Conservation (phyloP, 148 eudicot genomes). For the Chenopodium berlandieri region DNA sequence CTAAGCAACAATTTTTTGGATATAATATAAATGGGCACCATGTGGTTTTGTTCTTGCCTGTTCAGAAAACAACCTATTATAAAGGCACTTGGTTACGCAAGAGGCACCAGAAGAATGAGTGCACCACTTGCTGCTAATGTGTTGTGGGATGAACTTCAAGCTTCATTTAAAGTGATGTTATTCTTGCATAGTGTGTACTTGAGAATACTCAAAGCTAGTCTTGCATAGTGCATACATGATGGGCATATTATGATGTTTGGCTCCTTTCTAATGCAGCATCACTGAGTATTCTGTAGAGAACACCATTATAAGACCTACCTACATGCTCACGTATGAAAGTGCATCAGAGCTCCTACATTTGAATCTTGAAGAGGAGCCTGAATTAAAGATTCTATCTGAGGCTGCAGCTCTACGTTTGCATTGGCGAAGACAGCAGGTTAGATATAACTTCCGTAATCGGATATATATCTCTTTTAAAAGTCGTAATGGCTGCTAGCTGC, state of each 20-base stretch:
- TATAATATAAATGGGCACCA: background rate
- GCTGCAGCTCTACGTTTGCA: conserved; percentile 80
- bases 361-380: conserved; percentile 84
- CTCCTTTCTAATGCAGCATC: conserved; percentile 48
- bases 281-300: conserved; percentile 87
- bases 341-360: conserved; percentile 89
- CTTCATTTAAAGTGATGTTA: background rate
- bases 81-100: background rate
- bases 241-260: background rate
- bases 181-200: background rate
- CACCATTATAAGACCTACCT: conserved; percentile 74
- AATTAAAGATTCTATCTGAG: conserved; percentile 75
- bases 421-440: conserved; percentile 90
- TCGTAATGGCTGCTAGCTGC: background rate
- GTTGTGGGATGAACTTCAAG: background rate
- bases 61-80: background rate
- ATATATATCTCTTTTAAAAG: background rate
- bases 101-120: background rate
- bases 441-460: background rate
- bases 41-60: background rate
- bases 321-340: conserved; percentile 98
- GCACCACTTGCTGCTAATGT: background rate
- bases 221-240: background rate
- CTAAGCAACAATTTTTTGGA: background rate
- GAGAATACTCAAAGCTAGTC: no score